These are phyloP conservation scores for Silene coronaria DNA, from an alignment of 179 eudicot genomes.

Conservation along the genomic window DNA sequence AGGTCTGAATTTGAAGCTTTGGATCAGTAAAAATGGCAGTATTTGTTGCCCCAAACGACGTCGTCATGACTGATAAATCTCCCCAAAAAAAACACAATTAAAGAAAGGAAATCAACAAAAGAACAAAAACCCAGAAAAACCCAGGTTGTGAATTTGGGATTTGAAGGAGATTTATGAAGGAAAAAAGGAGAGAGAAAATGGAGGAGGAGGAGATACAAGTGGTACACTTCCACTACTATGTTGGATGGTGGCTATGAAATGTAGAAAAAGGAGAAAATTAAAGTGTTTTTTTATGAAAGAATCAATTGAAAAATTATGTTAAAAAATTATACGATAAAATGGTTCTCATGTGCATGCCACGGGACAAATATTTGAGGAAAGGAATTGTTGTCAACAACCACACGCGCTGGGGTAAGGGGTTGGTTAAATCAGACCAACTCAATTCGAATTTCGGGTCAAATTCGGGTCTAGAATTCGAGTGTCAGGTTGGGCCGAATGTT, in stretches of 20 bases:
- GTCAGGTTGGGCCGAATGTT: too few relatives aligned
- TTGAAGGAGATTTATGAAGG: background rate
- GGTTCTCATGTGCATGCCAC: constrained; percentile 31
- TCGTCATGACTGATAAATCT: constrained; percentile 36
- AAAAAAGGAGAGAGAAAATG: constrained; percentile 18
- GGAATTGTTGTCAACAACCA: background rate
- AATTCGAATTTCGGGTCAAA: too few relatives aligned
- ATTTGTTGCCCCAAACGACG: constrained; percentile 55
- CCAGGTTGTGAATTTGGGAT: background rate
- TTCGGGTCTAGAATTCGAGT: too few relatives aligned
- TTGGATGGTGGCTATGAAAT: constrained; percentile 24
- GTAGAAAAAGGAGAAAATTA: constrained; percentile 5
- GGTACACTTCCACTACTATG: background rate
- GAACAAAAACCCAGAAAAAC: constrained; percentile 19
- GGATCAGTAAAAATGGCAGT: constrained; percentile 36
- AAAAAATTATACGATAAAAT: background rate
- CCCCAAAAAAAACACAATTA: background rate
- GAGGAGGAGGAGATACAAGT: background rate
- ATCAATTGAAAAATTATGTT: background rate
- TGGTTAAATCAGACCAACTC: too few relatives aligned
- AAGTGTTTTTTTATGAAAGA: background rate
- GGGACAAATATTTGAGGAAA: constrained; percentile 16
- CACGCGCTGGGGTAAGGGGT: too few relatives aligned
- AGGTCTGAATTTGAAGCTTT: constrained; percentile 37
- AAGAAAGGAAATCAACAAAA: background rate